phyloP scores from a whole-genome alignment of 495 filamentous ascomycete genomes.

The Hypoxylon trugodes region DNA sequence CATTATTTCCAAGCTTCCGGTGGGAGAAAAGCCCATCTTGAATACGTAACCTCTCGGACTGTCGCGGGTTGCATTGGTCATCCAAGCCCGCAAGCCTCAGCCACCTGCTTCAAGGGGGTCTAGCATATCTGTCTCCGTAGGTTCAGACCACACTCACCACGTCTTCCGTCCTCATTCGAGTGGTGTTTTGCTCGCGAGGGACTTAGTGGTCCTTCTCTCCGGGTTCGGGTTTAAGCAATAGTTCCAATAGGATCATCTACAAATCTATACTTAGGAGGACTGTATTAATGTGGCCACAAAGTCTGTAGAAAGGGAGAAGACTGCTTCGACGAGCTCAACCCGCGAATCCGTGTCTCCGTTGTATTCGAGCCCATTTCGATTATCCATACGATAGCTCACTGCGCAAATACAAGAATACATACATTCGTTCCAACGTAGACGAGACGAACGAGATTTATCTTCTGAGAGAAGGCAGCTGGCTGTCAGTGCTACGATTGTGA shows the following conservation, averaged over 20 bases:
- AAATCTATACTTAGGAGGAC: constrained; percentile 1
- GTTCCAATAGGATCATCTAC: constrained; percentile 16
- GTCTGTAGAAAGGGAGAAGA: constrained; percentile 34
- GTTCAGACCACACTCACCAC: neutral
- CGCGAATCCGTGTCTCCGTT: constrained; percentile 6
- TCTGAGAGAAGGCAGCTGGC: constrained; percentile 20
- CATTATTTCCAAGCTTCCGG: neutral
- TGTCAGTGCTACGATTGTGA: constrained; percentile 28
- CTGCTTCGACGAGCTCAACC: constrained; percentile 14
- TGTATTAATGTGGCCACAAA: constrained; percentile 28
- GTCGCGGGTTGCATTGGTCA: constrained; percentile 40
- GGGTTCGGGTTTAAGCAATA: neutral
- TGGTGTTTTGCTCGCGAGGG: constrained; percentile 4
- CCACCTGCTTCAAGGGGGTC: constrained; percentile 6
- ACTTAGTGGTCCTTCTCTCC: constrained; percentile 20
- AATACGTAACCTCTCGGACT: constrained; percentile 25
- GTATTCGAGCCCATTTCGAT: constrained; percentile 13
- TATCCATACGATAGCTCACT: constrained; percentile 3
- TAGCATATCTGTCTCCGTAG: neutral
- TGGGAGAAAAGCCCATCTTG: constrained; percentile 23
- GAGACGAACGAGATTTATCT: constrained; percentile 4
- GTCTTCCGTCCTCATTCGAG: constrained; percentile 4
- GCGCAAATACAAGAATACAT: constrained; percentile 16
- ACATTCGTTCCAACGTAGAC: constrained; percentile 10
- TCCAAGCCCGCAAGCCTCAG: constrained; percentile 21